Conservation (phyloP, 495 filamentous ascomycete genomes). For the Penicillium arizonense region DNA sequence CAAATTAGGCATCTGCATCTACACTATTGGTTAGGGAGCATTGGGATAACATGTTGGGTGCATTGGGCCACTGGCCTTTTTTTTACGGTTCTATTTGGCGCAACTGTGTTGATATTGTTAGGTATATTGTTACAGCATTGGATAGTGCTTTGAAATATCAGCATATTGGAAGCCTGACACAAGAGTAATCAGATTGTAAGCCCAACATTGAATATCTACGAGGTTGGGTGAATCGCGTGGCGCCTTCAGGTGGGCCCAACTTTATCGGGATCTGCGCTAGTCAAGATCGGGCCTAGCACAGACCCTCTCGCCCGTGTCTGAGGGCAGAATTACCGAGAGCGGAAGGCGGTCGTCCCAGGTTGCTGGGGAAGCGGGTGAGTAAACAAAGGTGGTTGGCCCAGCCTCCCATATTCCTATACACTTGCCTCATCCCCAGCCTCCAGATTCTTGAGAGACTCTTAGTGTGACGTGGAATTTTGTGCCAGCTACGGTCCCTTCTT, state of each 20-base stretch:
- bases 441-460: slow-evolving; percentile 26
- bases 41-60: slow-evolving; percentile 11
- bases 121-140: slow-evolving; percentile 9
- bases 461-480: slow-evolving; percentile 30
- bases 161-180: background rate
- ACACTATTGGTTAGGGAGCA: slow-evolving; percentile 14
- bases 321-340: slow-evolving; percentile 13
- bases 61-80: slow-evolving; percentile 9
- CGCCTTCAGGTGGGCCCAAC: slow-evolving; percentile 21
- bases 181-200: background rate
- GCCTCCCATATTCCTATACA: slow-evolving; percentile 39
- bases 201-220: slow-evolving; percentile 5
- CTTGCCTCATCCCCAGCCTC: slow-evolving; percentile 36
- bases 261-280: slow-evolving; percentile 19
- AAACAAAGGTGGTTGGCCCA: slow-evolving; percentile 51
- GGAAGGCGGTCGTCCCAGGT: slow-evolving; percentile 35
- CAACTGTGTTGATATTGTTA: slow-evolving; percentile 3
- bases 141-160: slow-evolving; percentile 3
- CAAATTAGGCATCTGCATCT: slow-evolving; percentile 22
- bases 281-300: slow-evolving; percentile 13
- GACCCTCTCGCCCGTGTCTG: background rate
- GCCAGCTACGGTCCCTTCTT: slow-evolving; percentile 35
- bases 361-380: slow-evolving; percentile 38
- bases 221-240: slow-evolving; percentile 23
- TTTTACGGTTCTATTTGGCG: slow-evolving; percentile 9